Base-by-base conservation (phyloP, 106 monocot genomes). In the Hemerocallis citrina region DNA sequence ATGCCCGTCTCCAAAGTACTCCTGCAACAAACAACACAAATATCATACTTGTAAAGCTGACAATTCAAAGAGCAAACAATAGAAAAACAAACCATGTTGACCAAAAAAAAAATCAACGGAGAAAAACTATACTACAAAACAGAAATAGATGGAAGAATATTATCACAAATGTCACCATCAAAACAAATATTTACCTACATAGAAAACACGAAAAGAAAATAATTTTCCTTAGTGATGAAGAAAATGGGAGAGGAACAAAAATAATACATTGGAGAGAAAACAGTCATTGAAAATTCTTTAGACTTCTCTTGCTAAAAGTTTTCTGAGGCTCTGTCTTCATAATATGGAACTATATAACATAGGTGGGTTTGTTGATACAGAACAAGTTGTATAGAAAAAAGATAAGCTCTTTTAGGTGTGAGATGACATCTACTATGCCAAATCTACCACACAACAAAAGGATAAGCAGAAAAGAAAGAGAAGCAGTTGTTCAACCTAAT, bases 401-500 rank as follows among this genome's bases (percentile, higher is more conserved):
- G 28, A 60, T 27, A 27, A 60, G 8, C 13, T 25, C 27, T 39
- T 59, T 39, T 57, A 57, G 21, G 59, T 61, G 27, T 61, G 16
- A 29, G 25, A 40, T 28, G 61, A 43, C 28, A 61, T 61, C 61
- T 6, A 27, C 34, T 44, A 30, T 10, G 44, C 40, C 61, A 43
- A 44, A 44, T 13, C 15, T n/a, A 31, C 30, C 15, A 62, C 42
- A 43, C 61, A 43, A 28, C 28, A 62, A 44, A 30, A 21, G 10
- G 28, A 14, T 16, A 30, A 45, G 61, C 21, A 44, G 15, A 17
- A 62, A 62, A 62, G 29, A 43, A 30, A 43, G 29, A 21, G 29
- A 30, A 62, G 23, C 15, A 20, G 29, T 42, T 62, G 41, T 15
- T 62, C 42, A n/a, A 62, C 61, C 61, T 62, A 62, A 62, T 43